Base-by-base conservation (phyloP, 1,284 basidiomycete genomes). In the Dichomitus squalens region DNA sequence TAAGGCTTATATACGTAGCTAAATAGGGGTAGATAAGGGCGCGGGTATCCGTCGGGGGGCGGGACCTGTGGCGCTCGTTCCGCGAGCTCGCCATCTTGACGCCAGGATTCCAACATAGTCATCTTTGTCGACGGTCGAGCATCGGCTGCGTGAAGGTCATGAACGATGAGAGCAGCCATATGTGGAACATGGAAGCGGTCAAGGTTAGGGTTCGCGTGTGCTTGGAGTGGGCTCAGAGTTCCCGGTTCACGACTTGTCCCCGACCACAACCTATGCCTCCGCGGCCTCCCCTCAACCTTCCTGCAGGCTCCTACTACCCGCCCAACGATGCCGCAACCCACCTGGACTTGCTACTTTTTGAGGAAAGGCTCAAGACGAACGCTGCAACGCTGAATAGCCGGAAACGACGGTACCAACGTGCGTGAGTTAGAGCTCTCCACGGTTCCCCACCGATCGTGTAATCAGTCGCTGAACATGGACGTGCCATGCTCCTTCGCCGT, bases 351-450 rank as follows among this genome's bases (percentile, higher is more conserved):
- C 82, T 98, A 36, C 79, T 95, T 50, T 98, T 99, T 64, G 96
- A 99, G 75, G 96, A 99, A 74, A 82, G 97, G 16, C 84, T 99
- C 53, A 98, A 98, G 76, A 92, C 91, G 50, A 98, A 93, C 72
- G 94, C 94, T 3, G 84, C 89, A 9, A 85, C 84, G 60, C 78
- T 98, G 18, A 87, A 92, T 68, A 81, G 85, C 44, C 82, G 96
- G 59, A 93, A 95, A 72, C 81, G 87, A 48, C 84, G 92, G 66
- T 98, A 98, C 76, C 91, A 95, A 75, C 76, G 95, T 96, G 74
- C 68, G 87, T 85, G 56, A 57, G 55, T 57, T 51, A 48, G 23
- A 43, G 39, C 44, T 27, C 21, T 35, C 46, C 36, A 33, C 52
- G 49, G 27, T 35, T 38, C 23, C 39, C 51, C 34, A 51, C 40